phyloP scores from a whole-genome alignment of 148 eudicot genomes.

The Vaccinium vitisidaea region DNA sequence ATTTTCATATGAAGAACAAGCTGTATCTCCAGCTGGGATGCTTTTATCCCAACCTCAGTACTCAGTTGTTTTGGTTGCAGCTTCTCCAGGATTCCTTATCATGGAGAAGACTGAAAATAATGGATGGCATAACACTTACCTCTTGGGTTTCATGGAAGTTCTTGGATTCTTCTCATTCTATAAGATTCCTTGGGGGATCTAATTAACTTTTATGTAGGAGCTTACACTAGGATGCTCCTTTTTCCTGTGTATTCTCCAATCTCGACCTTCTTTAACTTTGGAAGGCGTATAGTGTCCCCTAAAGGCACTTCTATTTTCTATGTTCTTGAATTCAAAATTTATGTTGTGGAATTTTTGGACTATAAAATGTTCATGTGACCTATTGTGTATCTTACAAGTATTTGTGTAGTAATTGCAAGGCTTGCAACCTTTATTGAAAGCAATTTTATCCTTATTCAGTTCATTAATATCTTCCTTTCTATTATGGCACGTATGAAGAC shows the following conservation, averaged over 20 bases:
- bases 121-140: neutral
- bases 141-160: conserved; percentile 4
- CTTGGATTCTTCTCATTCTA: neutral
- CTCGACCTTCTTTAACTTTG: neutral
- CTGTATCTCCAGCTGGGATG: neutral
- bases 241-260: neutral
- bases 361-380: neutral
- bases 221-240: neutral
- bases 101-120: neutral
- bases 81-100: neutral
- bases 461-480: neutral
- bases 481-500: conserved; percentile 19
- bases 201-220: neutral
- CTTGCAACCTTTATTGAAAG: neutral
- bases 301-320: neutral
- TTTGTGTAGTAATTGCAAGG: conserved; percentile 2
- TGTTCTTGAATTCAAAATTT: neutral
- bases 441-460: neutral
- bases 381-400: neutral
- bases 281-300: neutral
- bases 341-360: neutral
- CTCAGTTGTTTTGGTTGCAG: neutral
- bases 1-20: neutral
- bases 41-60: neutral
- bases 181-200: neutral